Evolutionary conservation across 2,329 filamentous ascomycete genomes (phyloP), one percentile per base, ranked within the genome.

Genomic region (Fusarium nisikadoi): DNA sequence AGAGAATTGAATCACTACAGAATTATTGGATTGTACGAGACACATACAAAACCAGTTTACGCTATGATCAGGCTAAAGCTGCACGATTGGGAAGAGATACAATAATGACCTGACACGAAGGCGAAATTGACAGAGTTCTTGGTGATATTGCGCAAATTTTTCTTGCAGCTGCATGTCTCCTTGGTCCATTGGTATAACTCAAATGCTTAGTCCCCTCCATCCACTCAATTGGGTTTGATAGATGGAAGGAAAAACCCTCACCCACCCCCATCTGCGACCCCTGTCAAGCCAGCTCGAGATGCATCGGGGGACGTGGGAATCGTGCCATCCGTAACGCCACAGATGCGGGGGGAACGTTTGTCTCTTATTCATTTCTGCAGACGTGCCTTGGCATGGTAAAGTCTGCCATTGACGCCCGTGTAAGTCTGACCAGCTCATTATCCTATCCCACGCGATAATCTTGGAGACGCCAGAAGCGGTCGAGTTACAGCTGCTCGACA

Each of bases 261-360:
- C 17, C 49, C 49, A 45, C 55, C 55, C 52, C 59, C 68, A 52
- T 46, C 14, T 47, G 43, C 13, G 25, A 43, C 55, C 55, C 65
- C 23, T 70, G 71, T 72, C 65, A 63, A 62, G 62, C 58, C 58
- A 73, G 62, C 60, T 63, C 41, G 43, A 67, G 49, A 71, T 63
- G 69, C 66, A 76, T 57, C 54, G 70, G 65, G 68, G 68, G 57
- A 72, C 47, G 60, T 65, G 64, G 71, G 36, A 77, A 77, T 77
- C 75, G 69, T 70, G 69, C 75, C 75, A 77, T 69, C 53, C 17
- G 71, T 77, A 71, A 77, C 75, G 75, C 75, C 74, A 77, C 71
- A 66, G 47, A 67, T 62, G 68, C 61, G 62, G 66, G 62, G 59
- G 50, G 31, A 64, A 57, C 63, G 29, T 36, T 54, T 47, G 46